These are phyloP conservation scores for Fonsecaea nubica DNA, from an alignment of 2,329 filamentous ascomycete genomes.

Conservation along the genomic window DNA sequence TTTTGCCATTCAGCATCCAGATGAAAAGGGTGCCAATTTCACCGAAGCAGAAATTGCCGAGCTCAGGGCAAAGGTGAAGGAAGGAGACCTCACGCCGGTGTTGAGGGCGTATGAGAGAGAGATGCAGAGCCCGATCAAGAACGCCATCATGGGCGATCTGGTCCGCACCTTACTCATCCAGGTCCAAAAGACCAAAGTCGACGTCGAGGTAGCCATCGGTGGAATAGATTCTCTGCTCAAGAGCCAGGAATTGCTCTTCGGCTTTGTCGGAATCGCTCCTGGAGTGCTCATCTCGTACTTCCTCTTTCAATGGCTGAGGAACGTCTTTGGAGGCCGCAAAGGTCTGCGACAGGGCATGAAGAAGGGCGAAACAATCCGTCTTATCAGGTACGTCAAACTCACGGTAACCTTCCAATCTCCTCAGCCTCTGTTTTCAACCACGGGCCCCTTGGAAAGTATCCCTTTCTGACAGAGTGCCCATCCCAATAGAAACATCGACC, in stretches of 20 bases:
- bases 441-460: neutral
- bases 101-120: constrained; percentile 91
- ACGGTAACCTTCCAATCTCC: neutral
- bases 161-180: constrained; percentile 92
- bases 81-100: constrained; percentile 92
- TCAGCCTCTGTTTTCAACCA: neutral
- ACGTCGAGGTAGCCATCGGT: constrained; percentile 93
- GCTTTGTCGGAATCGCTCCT: constrained; percentile 89
- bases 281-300: constrained; percentile 86
- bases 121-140: constrained; percentile 78
- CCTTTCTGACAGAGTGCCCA: neutral
- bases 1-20: constrained; percentile 83
- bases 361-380: constrained; percentile 74
- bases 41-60: constrained; percentile 73
- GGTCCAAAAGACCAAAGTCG: constrained; percentile 98
- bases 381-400: constrained; percentile 65
- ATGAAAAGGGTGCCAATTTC: constrained; percentile 60
- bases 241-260: constrained; percentile 96
- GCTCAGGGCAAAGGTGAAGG: constrained; percentile 79
- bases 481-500: constrained; percentile 73
- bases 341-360: constrained; percentile 70
- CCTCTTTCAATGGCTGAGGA: constrained; percentile 73
- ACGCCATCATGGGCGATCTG: constrained; percentile 83
- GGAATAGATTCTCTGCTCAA: constrained; percentile 94
- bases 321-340: constrained; percentile 72